Percentiles rank a stretch among this genome's conserved stretches.
Conservation (phyloP, 176 grass and related monocot species). For the Bonia amplexicaulis region DNA sequence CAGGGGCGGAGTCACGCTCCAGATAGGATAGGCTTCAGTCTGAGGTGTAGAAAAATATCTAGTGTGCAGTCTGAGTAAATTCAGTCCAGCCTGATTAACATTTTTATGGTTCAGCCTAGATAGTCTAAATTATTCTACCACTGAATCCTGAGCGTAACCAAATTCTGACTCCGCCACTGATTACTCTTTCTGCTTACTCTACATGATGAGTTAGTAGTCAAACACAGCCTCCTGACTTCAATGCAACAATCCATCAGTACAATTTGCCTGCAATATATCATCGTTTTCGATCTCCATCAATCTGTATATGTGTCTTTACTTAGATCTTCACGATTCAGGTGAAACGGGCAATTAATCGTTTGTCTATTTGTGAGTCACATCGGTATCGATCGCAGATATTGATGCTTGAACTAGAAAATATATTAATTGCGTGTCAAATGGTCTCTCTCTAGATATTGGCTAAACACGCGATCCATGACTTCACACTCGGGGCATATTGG, state of each 20-base stretch:
- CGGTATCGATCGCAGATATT: neutral
- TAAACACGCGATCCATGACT: constrained; percentile 28
- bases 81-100: no score
- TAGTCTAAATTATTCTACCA: no score
- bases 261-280: neutral
- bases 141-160: no score
- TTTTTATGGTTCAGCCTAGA: no score
- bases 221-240: neutral
- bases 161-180: no score
- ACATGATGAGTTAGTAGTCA: neutral
- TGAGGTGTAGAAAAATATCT: no score
- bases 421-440: constrained; percentile 1
- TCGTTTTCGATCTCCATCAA: neutral
- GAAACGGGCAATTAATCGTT: neutral
- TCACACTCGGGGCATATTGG: constrained; percentile 24
- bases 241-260: no score
- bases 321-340: neutral
- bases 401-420: constrained; percentile 1
- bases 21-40: no score
- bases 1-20: no score
- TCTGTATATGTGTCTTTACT: neutral
- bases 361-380: constrained; percentile 34
- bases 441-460: constrained; percentile 31
- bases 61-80: no score
- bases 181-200: neutral